Evolutionary conservation across 2,329 filamentous ascomycete species (phyloP).

Genomic region (Coniochaeta sp.): DNA sequence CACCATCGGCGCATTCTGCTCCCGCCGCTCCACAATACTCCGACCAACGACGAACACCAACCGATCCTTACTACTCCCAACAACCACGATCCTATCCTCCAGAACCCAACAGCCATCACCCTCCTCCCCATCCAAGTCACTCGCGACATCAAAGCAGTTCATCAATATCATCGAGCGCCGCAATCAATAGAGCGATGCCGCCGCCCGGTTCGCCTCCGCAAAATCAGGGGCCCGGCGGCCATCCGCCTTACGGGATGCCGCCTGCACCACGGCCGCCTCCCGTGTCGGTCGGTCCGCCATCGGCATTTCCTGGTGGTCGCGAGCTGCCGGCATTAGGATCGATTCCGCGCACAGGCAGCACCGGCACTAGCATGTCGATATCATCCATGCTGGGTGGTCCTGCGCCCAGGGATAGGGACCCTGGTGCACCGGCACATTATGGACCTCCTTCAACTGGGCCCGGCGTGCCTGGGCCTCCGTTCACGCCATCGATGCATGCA

Average conservation of each 20-base stretch:
- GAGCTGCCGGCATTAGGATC: slow-evolving; percentile 45
- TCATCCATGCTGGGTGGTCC: slow-evolving; percentile 51
- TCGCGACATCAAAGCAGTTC: slow-evolving; percentile 38
- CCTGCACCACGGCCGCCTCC: slow-evolving; percentile 38
- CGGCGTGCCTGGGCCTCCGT: slow-evolving; percentile 33
- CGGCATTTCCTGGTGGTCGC: slow-evolving; percentile 40
- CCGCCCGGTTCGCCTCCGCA: slow-evolving; percentile 37
- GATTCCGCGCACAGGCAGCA: slow-evolving; percentile 38
- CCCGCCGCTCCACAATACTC: slow-evolving; percentile 18
- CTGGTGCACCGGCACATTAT: slow-evolving; percentile 29
- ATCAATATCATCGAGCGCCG: slow-evolving; percentile 30
- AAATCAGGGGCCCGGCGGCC: slow-evolving; percentile 17
- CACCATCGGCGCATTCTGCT: slow-evolving; percentile 14
- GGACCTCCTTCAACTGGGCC: slow-evolving; percentile 30
- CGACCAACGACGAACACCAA: slow-evolving; percentile 28
- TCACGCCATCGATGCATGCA: slow-evolving; percentile 41
- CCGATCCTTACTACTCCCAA: slow-evolving; percentile 36
- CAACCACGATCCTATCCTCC: slow-evolving; percentile 26
- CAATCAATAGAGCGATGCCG: slow-evolving; percentile 36
- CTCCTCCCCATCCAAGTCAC: slow-evolving; percentile 30
- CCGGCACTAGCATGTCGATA: slow-evolving; percentile 53
- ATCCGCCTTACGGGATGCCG: slow-evolving; percentile 29
- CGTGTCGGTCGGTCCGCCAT: slow-evolving; percentile 33
- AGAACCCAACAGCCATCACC: slow-evolving; percentile 19
- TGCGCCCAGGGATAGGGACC: slow-evolving; percentile 29